Base-by-base conservation (phyloP, 306 rosid species). In the Rosa persica region DNA sequence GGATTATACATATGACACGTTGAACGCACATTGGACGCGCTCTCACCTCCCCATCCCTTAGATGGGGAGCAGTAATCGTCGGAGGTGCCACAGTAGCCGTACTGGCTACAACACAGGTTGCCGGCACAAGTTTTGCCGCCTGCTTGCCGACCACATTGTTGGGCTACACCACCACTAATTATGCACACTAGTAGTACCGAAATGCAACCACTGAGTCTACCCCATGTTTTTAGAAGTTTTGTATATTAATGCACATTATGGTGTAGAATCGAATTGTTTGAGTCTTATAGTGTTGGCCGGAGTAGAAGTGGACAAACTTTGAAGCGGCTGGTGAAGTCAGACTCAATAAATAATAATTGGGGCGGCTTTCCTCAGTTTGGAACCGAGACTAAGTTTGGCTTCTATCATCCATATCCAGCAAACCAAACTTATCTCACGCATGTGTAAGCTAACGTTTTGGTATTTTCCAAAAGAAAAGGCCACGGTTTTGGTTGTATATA, bases 51-150 rank as follows among this genome's bases (percentile, higher is more conserved):
- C 0, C 96, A 91, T 2, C 48, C 39, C 2, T 79, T 23, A 12
- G 85, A 67, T 4, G 83, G 84, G 0, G 72, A 81, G 54, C 93
- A 90, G 80, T 90, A 85, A 1, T 85, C 90, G 2, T 77, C 86
- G 17, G 85, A 64, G 81, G 11, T 11, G 17, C 96, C 93, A 15
- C 96, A 90, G 49, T 67, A 91, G 15, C 96, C 93, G 80, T 77
- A 83, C 34, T 89, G 90, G 82, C 96, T 90, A 74, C 93, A 90
- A 40, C 96, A 90, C 0, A 84, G 80, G 70, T 83, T 80, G 76
- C 74, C 36, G 1, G 89, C 78, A 49, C 96, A 90, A 5, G 11
- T 68, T 0, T 30, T 17, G 2, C 90, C 89, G 0, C 87, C 89
- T 0, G 42, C 93, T 81, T 91, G 93, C 0, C 73, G 1, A 0